Conservation (phyloP, 768 basidiomycete genomes). For the Lactarius pseudohatsudake region DNA sequence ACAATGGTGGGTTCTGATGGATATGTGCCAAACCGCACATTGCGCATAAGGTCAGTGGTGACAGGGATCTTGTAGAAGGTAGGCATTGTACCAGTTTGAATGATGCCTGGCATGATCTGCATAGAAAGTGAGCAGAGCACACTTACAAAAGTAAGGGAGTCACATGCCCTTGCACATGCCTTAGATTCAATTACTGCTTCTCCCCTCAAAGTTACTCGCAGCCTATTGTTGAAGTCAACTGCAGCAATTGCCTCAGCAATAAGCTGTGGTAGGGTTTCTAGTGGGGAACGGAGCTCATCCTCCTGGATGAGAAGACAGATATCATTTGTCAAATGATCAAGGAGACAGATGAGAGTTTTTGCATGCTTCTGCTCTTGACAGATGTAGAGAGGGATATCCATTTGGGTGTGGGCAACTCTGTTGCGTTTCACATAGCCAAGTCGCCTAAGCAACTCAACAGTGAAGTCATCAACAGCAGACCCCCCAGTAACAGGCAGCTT, state of each 20-base stretch:
- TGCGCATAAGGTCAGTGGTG: background rate
- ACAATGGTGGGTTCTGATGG: background rate
- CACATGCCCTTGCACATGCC: too few relatives aligned
- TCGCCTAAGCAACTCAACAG: slow-evolving; percentile 4
- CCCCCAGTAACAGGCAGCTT: background rate
- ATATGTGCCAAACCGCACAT: background rate
- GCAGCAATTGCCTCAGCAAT: background rate
- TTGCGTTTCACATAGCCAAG: slow-evolving; percentile 9
- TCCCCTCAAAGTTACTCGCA: background rate
- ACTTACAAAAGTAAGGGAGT: background rate
- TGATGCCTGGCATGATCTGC: slow-evolving; percentile 41
- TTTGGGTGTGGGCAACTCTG: background rate
- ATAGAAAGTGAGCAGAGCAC: background rate
- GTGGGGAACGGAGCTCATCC: background rate
- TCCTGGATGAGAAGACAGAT: slow-evolving; percentile 21
- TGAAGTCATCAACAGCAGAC: slow-evolving; percentile 13
- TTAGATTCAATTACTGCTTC: background rate
- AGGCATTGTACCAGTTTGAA: slow-evolving; percentile 44
- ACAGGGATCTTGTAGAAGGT: background rate
- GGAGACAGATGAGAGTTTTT: slow-evolving; percentile 2
- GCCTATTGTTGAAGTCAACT: background rate
- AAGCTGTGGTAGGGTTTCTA: background rate
- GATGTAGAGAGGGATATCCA: background rate
- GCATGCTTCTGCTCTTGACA: background rate
- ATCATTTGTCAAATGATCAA: slow-evolving; percentile 10